Evolutionary conservation across 768 basidiomycete species (phyloP).

Genomic region (Leccinum pellstonianum): DNA sequence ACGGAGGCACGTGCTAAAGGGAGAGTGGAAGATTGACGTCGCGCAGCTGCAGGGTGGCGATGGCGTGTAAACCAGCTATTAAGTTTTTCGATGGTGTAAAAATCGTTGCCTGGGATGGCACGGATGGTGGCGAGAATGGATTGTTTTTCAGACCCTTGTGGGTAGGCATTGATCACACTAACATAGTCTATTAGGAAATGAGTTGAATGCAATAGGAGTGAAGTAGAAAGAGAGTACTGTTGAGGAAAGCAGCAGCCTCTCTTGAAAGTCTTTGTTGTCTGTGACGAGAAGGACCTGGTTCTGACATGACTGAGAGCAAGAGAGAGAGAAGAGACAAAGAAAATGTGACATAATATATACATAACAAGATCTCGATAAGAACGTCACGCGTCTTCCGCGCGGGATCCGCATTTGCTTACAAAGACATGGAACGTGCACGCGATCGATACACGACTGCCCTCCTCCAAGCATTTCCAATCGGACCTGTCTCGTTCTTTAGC

Average conservation of each 20-base stretch:
- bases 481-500: slow-evolving; percentile 54
- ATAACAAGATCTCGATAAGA: slow-evolving; percentile 4
- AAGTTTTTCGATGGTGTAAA: slow-evolving; percentile 18
- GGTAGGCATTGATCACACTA: slow-evolving; percentile 14
- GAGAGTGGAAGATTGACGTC: background rate
- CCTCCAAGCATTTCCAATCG: slow-evolving; percentile 53
- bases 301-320: background rate
- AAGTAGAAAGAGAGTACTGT: background rate
- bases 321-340: slow-evolving; percentile 3
- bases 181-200: slow-evolving; percentile 21
- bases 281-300: slow-evolving; percentile 4
- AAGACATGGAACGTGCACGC: slow-evolving; percentile 30
- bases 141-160: slow-evolving; percentile 12
- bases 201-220: background rate
- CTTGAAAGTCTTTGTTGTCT: slow-evolving; percentile 1
- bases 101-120: slow-evolving; percentile 24
- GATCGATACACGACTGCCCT: slow-evolving; percentile 31
- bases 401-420: slow-evolving; percentile 25
- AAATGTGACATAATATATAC: background rate
- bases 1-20: background rate
- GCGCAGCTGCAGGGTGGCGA: slow-evolving; percentile 8
- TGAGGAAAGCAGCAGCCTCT: slow-evolving; percentile 5
- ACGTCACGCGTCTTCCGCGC: slow-evolving; percentile 1
- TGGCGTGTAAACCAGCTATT: slow-evolving; percentile 24
- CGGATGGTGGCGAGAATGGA: slow-evolving; percentile 13